A percentile compares a stretch with the other conserved stretches of the same genome.
phyloP scores from a whole-genome alignment of 257 asterid genomes.

The Solanum habrochaites region DNA sequence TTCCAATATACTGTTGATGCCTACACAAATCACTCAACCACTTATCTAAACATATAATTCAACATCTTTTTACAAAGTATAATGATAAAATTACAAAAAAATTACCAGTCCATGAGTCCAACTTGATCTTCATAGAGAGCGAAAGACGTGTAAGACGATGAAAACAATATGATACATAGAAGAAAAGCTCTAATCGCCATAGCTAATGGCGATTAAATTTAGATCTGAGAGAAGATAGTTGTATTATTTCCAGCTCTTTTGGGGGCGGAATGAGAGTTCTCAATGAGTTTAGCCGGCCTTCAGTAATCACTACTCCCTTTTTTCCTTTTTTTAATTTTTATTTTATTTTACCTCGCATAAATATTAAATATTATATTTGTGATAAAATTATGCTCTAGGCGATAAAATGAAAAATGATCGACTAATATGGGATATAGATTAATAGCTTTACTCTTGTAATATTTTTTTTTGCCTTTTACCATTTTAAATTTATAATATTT shows the following conservation, averaged over 20 bases:
- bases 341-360: no score
- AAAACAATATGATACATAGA: constrained; percentile 22
- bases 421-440: no score
- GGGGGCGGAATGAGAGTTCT: not conserved
- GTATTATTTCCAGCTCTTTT: not conserved
- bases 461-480: no score
- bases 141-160: constrained; percentile 22
- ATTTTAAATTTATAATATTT: no score
- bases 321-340: no score
- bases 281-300: not conserved
- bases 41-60: not conserved
- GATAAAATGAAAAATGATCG: no score
- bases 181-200: constrained; percentile 70
- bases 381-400: no score
- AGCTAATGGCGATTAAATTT: constrained; percentile 27
- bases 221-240: constrained; percentile 28
- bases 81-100: not conserved
- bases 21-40: constrained; percentile 15
- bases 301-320: not conserved
- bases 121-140: constrained; percentile 84
- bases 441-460: no score
- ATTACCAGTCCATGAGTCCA: constrained; percentile 89
- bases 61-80: not conserved
- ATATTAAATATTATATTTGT: no score
- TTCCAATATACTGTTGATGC: constrained; percentile 96